A percentile compares a stretch with the other conserved stretches of the same genome.
phyloP scores from a whole-genome alignment of 768 basidiomycete genomes.

The Amanita phalloides region DNA sequence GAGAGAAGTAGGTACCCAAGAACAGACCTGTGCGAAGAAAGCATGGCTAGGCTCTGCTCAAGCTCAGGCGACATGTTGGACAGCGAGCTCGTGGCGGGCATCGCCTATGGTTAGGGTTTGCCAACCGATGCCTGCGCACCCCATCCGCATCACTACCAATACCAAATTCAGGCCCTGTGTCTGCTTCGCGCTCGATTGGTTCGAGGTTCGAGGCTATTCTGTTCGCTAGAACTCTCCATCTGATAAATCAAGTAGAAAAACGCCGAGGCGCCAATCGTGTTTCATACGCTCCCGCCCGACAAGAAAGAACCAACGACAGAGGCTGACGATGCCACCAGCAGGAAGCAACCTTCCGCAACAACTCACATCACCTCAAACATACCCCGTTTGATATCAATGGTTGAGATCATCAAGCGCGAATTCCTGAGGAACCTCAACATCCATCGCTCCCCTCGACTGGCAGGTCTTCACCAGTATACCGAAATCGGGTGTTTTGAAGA shows the following conservation, averaged over 20 bases:
- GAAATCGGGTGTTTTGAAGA: conserved; percentile 49
- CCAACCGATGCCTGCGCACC: conserved; percentile 10
- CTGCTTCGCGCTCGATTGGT: conserved; percentile 38
- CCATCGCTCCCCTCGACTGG: conserved; percentile 26
- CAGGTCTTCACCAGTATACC: conserved; percentile 72
- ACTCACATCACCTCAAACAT: conserved; percentile 23
- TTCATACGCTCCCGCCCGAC: conserved; percentile 48
- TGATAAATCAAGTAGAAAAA: conserved; percentile 21
- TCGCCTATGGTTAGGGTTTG: conserved; percentile 2
- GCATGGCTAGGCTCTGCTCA: conserved; percentile 64
- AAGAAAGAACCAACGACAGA: not conserved
- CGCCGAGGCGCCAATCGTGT: conserved; percentile 34
- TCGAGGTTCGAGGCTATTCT: conserved; percentile 31
- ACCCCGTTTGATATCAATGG: conserved; percentile 64
- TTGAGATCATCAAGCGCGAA: conserved; percentile 80
- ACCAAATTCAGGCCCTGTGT: conserved; percentile 48
- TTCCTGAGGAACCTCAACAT: conserved; percentile 45
- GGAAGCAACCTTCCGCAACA: no score
- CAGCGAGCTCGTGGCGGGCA: not conserved
- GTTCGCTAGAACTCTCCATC: not conserved
- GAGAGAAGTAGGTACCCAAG: conserved; percentile 82
- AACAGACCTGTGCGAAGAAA: conserved; percentile 77
- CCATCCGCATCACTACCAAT: conserved; percentile 42
- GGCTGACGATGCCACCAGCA: not conserved
- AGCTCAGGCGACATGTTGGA: conserved; percentile 61